These are phyloP conservation scores for Sclerotinia subarctica DNA, from an alignment of 2,329 filamentous ascomycete species.

Conservation along the genomic window DNA sequence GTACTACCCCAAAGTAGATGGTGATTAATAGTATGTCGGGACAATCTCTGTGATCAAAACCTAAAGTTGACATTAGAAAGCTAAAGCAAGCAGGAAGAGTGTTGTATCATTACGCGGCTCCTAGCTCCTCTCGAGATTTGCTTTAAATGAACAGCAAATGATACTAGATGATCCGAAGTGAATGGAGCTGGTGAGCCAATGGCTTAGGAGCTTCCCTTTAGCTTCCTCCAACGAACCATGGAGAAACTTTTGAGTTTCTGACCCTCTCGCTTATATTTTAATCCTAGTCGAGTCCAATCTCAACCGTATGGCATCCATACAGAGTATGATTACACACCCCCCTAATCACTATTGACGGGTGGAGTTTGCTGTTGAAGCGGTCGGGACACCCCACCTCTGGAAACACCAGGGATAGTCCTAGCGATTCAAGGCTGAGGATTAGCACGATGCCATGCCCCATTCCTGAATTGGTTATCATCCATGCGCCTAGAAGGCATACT, in stretches of 20 bases:
- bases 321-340: not conserved
- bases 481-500: conserved; percentile 16
- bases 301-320: conserved; percentile 18
- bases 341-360: conserved; percentile 15
- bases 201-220: not conserved
- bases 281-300: conserved; percentile 15
- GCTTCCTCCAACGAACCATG: conserved; percentile 11
- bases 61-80: not conserved
- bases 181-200: not conserved
- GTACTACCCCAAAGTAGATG: not conserved
- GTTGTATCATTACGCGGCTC: not conserved
- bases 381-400: conserved; percentile 15
- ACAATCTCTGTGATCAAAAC: not conserved
- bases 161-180: not conserved
- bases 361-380: conserved; percentile 3
- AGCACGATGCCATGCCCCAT: conserved; percentile 21
- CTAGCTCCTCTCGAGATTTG: not conserved
- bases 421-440: conserved; percentile 32
- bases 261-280: conserved; percentile 1
- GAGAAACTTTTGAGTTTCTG: not conserved
- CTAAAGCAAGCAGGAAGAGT: not conserved
- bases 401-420: conserved; percentile 23
- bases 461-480: conserved; percentile 25
- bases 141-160: not conserved
- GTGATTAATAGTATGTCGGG: not conserved